Base-by-base conservation (phyloP, 345 rosid species). In the Salix udensis region DNA sequence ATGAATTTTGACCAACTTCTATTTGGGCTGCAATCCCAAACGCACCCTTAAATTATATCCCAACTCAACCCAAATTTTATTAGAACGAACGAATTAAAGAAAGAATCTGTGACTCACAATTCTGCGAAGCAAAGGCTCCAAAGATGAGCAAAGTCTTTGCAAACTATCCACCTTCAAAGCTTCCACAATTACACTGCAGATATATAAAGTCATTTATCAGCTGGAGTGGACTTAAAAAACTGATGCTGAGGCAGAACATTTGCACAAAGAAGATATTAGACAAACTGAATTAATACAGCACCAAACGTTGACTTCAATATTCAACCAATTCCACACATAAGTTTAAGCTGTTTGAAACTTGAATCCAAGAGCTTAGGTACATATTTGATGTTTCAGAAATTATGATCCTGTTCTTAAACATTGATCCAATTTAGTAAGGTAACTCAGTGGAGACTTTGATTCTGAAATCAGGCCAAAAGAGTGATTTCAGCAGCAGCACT, bases 61-160 rank as follows among this genome's bases (percentile, higher is more conserved):
- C 60, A 71, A 66, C 15, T 36, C 21, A 48, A 24, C 11, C 19
- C 62, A 68, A 2, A 67, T 14, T 30, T 65, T 37, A 34, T 76
- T 42, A 40, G 26, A 26, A 24, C 26, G 40, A 55, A 42, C 39
- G 31, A 70, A 40, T 46, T 52, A 48, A 71, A 65, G 13, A 71
- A 13, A 24, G 66, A 82, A 66, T 62, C 46, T 69, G 24, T 24
- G 74, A 78, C 97, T 89, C 84, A 95, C 97, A 81, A 95, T 91
- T 90, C 86, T 86, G 72, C 97, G 98, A 67, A 95, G 88, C 81
- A 95, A 72, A 75, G 98, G 98, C 87, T 95, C 98, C 91, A 95
- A 84, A 58, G 97, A 89, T 36, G 98, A 92, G 93, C 89, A 88
- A 77, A 95, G 89, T 78, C 91, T 88, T 82, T 95, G 97, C 82